Base-by-base conservation (phyloP, 1,284 basidiomycete species). In the Ustilago bromivora region DNA sequence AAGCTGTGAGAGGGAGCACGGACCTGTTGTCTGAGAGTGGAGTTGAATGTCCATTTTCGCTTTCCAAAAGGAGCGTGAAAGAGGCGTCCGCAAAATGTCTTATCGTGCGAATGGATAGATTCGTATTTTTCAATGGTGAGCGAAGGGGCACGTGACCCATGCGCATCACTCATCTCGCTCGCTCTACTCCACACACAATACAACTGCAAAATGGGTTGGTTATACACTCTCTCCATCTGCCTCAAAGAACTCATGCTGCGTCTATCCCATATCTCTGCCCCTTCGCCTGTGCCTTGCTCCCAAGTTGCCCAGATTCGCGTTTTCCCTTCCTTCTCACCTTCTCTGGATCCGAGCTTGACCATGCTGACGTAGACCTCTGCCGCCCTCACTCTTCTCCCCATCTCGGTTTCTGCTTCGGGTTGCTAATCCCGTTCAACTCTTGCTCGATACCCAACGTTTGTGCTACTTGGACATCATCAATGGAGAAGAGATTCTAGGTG, bases 61-160 rank as follows among this genome's bases (percentile, higher is more conserved):
- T 41, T n/a, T 63, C 65, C 65, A 64, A 68, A 68, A 67, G 65
- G 65, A 73, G 65, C 71, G 71, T 73, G 71, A 73, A 73, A 73
- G 65, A 59, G 68, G 54, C 40, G 35, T 36, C 13, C 11, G 23
- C n/a, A 19, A 28, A 28, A 28, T 28, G 23, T 28, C 2, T 28
- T 28, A 28, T 28, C 23, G 23, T 28, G 23, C 23, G 23, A 28
- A 28, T 28, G 23, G 23, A 28, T 28, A 28, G 23, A 28, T 28
- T 3, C 23, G 23, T 3, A 28, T 28, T 28, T 28, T 28, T 28
- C 23, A 28, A 28, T 28, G 23, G 23, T 28, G 23, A 3, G 23
- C 3, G 23, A 28, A 28, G 3, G 23, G 3, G 23, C 23, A 28
- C 23, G 23, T 28, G 23, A 28, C 23, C 23, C 51, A 31, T 15